phyloP scores from a whole-genome alignment of 2,329 filamentous ascomycete species.

The Didymella exigua region DNA sequence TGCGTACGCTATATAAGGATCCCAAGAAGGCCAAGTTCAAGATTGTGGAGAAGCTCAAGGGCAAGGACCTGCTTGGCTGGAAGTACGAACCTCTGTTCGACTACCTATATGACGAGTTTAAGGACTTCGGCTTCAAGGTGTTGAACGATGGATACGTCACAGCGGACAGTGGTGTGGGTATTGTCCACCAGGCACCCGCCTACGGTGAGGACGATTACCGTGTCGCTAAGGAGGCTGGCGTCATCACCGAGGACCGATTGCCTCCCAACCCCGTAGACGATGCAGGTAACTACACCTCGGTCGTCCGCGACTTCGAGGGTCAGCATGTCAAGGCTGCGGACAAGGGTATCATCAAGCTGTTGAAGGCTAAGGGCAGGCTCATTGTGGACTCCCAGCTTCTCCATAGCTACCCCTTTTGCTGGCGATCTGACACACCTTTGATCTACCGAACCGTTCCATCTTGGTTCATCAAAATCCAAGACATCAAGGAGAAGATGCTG shows the following conservation, averaged over 20 bases:
- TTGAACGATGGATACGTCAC: slow-evolving; percentile 86
- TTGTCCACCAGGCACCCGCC: slow-evolving; percentile 91
- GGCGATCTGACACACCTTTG: slow-evolving; percentile 90
- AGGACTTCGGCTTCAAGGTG: slow-evolving; percentile 81
- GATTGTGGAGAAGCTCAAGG: slow-evolving; percentile 77
- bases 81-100: slow-evolving; percentile 87
- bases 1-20: slow-evolving; percentile 88
- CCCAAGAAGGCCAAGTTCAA: slow-evolving; percentile 94
- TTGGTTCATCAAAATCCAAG: slow-evolving; percentile 90
- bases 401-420: slow-evolving; percentile 94
- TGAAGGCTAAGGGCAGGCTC: slow-evolving; percentile 77
- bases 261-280: slow-evolving; percentile 95
- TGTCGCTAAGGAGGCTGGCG: slow-evolving; percentile 74
- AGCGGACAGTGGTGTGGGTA: slow-evolving; percentile 86
- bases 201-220: slow-evolving; percentile 97
- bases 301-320: slow-evolving; percentile 80
- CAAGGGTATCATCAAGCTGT: slow-evolving; percentile 87
- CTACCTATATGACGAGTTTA: slow-evolving; percentile 89
- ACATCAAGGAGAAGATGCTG: slow-evolving; percentile 86
- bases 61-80: slow-evolving; percentile 85
- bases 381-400: slow-evolving; percentile 85
- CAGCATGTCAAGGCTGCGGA: slow-evolving; percentile 92
- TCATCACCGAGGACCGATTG: slow-evolving; percentile 75
- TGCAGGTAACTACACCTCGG: slow-evolving; percentile 75
- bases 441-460: slow-evolving; percentile 92